Base-by-base conservation (phyloP, 192 early-diverging fungal species). In the Endogone sp. region DNA sequence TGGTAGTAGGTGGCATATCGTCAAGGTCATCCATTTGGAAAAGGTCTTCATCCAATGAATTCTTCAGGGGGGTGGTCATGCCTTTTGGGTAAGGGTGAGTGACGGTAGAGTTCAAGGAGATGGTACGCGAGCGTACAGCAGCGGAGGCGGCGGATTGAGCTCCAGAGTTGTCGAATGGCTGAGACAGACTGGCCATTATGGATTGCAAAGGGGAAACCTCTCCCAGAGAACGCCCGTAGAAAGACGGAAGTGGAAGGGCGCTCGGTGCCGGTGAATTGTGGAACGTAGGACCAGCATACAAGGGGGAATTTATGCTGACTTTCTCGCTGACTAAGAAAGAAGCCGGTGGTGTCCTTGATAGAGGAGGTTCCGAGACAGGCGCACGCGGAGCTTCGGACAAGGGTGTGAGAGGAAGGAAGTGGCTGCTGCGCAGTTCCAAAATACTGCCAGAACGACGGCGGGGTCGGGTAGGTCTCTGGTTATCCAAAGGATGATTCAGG, bases 221-320 rank as follows among this genome's bases (percentile, higher is more conserved):
- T n/a, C 64, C 70, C 62, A 69, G 68, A 69, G 73, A 68, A 31
- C 70, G 68, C 63, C 71, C 64, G 26, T 61, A 59, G 32, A 81
- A 81, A 56, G 82, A 67, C 26, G 84, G 85, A 56, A 86, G 78
- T 10, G 85, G 85, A 31, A 86, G 64, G 3, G 79, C 71, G 62
- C 79, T 79, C 20, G 85, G 81, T 25, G 82, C 79, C 68, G 85
- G 85, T 20, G 85, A 72, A 60, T 86, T 86, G 56, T 82, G 79
- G 71, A 86, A 86, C 20, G 81, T 81, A 24, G 85, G 83, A 55
- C 85, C 85, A 28, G 85, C 85, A 64, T 84, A 86, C 26, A 80
- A 68, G 2, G 69, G 62, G 16, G 37, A 49, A 16, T 16, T 49
- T 6, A 64, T 59, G 27, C 27, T 28, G 11, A 25, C 62, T 22